Evolutionary conservation across 2,329 filamentous ascomycete genomes (phyloP).

Genomic region (Zalaria sp.): DNA sequence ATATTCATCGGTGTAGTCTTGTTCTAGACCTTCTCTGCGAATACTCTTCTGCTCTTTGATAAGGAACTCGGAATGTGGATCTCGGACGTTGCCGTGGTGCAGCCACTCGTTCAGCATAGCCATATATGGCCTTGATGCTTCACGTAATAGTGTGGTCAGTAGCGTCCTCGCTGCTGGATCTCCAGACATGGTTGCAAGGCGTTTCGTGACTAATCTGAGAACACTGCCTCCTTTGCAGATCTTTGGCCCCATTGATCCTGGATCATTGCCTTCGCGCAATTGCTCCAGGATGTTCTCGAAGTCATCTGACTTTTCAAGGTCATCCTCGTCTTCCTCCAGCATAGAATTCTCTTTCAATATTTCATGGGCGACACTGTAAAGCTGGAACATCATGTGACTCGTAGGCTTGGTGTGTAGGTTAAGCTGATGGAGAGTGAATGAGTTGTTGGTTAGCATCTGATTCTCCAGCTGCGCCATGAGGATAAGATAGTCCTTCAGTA

Average conservation of each 20-base stretch:
- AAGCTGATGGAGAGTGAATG: slow-evolving; percentile 84
- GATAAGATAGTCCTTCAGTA: slow-evolving; percentile 85
- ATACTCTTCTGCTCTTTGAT: slow-evolving; percentile 96
- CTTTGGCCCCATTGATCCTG: slow-evolving; percentile 75
- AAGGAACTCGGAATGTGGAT: slow-evolving; percentile 86
- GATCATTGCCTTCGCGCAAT: slow-evolving; percentile 70
- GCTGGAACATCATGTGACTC: slow-evolving; percentile 76
- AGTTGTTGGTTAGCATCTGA: slow-evolving; percentile 75
- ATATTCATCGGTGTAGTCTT: slow-evolving; percentile 98
- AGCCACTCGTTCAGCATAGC: slow-evolving; percentile 97
- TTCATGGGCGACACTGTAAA: slow-evolving; percentile 79
- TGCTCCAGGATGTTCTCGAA: slow-evolving; percentile 89
- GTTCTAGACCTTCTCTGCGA: slow-evolving; percentile 73
- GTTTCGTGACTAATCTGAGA: slow-evolving; percentile 71
- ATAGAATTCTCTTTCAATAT: slow-evolving; percentile 78
- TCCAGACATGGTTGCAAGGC: slow-evolving; percentile 79
- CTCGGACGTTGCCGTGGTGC: slow-evolving; percentile 87
- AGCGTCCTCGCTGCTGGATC: slow-evolving; percentile 77
- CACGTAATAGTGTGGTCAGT: slow-evolving; percentile 67
- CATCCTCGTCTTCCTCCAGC: slow-evolving; percentile 59
- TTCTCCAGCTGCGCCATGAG: slow-evolving; percentile 88
- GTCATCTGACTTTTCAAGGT: slow-evolving; percentile 53
- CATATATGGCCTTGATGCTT: slow-evolving; percentile 92
- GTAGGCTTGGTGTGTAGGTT: slow-evolving; percentile 86
- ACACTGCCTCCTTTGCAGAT: slow-evolving; percentile 95